Percentiles rank a stretch among this genome's conserved stretches.
Evolutionary conservation across 345 rosid species (phyloP).

Genomic region (Eucalyptus pauciflora): DNA sequence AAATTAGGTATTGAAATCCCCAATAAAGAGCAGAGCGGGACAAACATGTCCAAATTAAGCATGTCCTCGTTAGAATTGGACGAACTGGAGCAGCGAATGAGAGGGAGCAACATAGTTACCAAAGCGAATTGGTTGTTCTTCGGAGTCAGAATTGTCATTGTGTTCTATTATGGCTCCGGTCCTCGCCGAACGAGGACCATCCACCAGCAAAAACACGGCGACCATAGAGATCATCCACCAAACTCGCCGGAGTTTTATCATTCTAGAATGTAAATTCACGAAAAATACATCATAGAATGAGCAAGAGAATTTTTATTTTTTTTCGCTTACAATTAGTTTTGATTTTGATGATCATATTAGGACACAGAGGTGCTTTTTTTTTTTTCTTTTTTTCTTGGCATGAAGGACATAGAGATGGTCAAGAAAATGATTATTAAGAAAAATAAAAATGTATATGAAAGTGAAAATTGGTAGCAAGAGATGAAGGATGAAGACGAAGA

Average conservation of each 20-base stretch:
- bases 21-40: neutral
- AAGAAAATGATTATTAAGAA: too few relatives aligned
- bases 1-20: neutral
- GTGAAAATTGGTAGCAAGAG: too few relatives aligned
- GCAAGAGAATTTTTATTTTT: too few relatives aligned
- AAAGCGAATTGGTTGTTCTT: neutral
- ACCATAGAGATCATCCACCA: neutral
- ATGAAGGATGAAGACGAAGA: too few relatives aligned
- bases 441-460: too few relatives aligned
- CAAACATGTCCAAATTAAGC: neutral
- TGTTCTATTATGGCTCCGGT: neutral
- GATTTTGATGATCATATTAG: too few relatives aligned
- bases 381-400: too few relatives aligned
- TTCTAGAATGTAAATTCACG: too few relatives aligned
- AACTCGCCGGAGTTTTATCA: neutral
- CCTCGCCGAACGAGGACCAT: neutral
- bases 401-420: too few relatives aligned
- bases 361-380: too few relatives aligned
- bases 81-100: neutral
- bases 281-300: too few relatives aligned
- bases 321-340: too few relatives aligned
- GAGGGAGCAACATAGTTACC: neutral
- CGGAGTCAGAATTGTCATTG: neutral
- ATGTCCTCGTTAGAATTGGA: neutral
- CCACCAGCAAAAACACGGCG: neutral